Base-by-base conservation (phyloP, 495 filamentous ascomycete species). In the Talaromyces liani region DNA sequence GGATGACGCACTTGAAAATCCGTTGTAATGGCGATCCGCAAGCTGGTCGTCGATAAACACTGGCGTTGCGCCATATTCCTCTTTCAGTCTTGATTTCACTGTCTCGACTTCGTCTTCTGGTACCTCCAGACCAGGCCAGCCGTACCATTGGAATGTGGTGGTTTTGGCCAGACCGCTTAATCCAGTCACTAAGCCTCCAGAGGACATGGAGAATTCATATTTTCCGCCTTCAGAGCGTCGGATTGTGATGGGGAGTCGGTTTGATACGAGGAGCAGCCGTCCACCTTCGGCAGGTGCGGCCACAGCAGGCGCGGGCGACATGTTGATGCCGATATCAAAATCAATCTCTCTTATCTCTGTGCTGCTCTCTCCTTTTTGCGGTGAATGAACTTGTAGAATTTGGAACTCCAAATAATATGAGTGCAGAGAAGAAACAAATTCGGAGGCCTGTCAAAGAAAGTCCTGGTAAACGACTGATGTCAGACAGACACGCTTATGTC, bases 81-180 rank as follows among this genome's bases (percentile, higher is more conserved):
- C 85, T 71, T 87, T 87, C 66, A 93, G 73, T 22, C 86, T 83
- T 68, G 85, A 76, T 61, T 81, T 84, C 65, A 93, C 82, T 61
- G 78, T 77, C 10, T 77, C 80, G 8, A 84, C 77, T 67, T 93
- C 90, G 22, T 76, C 81, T 61, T 91, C 88, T 53, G 90, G 89
- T 29, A 93, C 83, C 69, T 97, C 90, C 62, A 97, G 71, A 31
- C 93, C 93, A 7, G 93, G 92, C 94, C 94, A 98, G 64, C 93
- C 93, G 73, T 97, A 97, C 93, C 94, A 98, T 72, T 91, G 88
- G 77, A 97, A 97, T 51, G 87, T 93, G 10, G 91, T 96, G 7
- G 89, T 85, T 73, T 96, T 97, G 66, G 90, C 89, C 66, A 98
- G 76, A 20, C 93, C 94, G 65, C 88, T 92, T 60, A 98, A 74